These are phyloP conservation scores for Osmanthus fragrans DNA, from an alignment of 257 asterid genomes.

Conservation along the genomic window DNA sequence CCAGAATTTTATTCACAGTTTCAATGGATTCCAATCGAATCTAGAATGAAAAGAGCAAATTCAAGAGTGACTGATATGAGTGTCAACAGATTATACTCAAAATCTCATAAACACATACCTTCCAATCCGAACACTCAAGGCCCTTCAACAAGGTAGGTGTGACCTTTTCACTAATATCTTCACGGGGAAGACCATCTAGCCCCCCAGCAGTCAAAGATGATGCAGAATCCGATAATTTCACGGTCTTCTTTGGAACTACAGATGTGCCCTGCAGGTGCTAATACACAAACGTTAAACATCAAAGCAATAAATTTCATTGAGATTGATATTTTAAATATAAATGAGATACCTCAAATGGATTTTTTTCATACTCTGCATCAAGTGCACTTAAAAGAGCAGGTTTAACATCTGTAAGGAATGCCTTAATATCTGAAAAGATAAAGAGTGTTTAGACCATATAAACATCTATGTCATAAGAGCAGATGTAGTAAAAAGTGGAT, in stretches of 20 bases:
- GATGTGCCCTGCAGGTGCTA: conserved; percentile 58
- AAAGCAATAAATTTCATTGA: conserved; percentile 15
- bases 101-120: conserved; percentile 47
- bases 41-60: conserved; percentile 36
- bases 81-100: conserved; percentile 12
- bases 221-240: conserved; percentile 63
- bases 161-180: conserved; percentile 91
- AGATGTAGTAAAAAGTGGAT: conserved; percentile 21
- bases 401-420: conserved; percentile 85
- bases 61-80: conserved; percentile 7
- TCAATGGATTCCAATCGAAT: conserved; percentile 93
- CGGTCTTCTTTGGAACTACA: conserved; percentile 79
- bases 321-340: conserved; percentile 14
- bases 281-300: conserved; percentile 17
- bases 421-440: conserved; percentile 73
- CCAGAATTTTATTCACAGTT: conserved; percentile 78
- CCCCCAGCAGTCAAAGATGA: conserved; percentile 62
- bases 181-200: conserved; percentile 90
- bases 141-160: conserved; percentile 85
- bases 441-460: conserved; percentile 27
- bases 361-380: conserved; percentile 94
- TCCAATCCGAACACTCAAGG: conserved; percentile 96
- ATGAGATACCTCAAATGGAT: conserved; percentile 78
- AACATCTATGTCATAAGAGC: conserved; percentile 23
- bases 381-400: conserved; percentile 96